Evolutionary conservation across 176 grass and related monocot species (phyloP), one percentile per base, ranked within the genome.

Genomic region (Elymus sibiricus): DNA sequence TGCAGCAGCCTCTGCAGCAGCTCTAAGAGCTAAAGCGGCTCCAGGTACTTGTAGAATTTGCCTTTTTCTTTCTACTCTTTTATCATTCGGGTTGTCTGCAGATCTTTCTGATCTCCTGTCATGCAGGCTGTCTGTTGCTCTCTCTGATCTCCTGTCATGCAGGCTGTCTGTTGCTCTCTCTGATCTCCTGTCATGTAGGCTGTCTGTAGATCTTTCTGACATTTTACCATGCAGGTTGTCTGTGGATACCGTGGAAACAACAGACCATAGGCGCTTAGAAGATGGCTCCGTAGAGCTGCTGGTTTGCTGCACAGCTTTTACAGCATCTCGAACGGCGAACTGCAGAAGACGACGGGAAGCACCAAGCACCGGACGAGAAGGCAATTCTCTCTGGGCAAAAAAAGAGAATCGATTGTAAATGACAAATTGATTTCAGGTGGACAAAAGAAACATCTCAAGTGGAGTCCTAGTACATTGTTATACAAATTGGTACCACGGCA

Each of bases 271-370:
- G 34, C 86, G 83, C 84, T 98, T 98, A 31, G 87, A 87, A 85
- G 88, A 84, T 92, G 89, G 85, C 76, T 95, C 93, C 39, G 21
- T 74, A 80, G 71, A 78, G 43, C n/a, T 82, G 16, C 58, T 92
- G 38, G 82, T 78, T 72, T 91, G 91, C 68, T 93, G 91, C 76
- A 95, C 89, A 79, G 87, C 89, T 89, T 93, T 95, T 66, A 98
- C 93, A 88, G 89, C 93, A 98, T 98, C 95, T 79, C 91, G 91
- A 90, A 98, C 93, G 74, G 93, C 93, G 31, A 94, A 98, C 58
- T 98, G 93, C 47, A 98, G 91, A 91, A 98, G 95, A 49, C 95
- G 89, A 17, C 83, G 82, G 15, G 95, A 91, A 70, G 93, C 95
- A 83, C 86, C 90, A 88, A 98, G 64, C 28, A 71, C 79, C 8